Evolutionary conservation across 1,284 basidiomycete species (phyloP), one percentile per base, ranked within the genome.

Genomic region (Trametes hirsuta): DNA sequence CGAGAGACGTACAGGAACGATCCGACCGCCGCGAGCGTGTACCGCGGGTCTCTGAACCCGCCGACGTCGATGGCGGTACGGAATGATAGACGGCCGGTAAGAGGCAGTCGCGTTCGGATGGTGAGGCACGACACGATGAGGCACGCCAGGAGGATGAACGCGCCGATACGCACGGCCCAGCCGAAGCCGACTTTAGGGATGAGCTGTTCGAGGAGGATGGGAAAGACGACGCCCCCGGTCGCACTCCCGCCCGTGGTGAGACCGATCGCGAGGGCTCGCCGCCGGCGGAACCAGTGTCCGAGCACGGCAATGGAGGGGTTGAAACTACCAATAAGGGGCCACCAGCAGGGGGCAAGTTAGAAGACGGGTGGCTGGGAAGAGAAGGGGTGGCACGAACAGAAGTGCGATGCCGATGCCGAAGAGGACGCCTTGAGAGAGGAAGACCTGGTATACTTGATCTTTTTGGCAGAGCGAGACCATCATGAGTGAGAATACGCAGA

Each of bases 151-250:
- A 70, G 71, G 21, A 74, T 46, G 57, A 76, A 76, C 12, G 69
- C 75, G 14, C 67, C 53, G 35, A 72, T 66, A n/a, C 76, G 71
- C 24, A 86, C 80, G 0, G 81, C 79, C 87, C 86, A 88, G 6
- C 76, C 80, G 67, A 88, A 90, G 0, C 85, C 87, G 41, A 87
- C 68, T 21, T 58, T 60, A 42, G 75, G 66, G 63, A 88, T 86
- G 14, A 89, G 79, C 30, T 73, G 75, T 65, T 84, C 82, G 18
- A 90, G 76, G 71, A 87, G 75, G 58, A 90, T 81, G 0, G 87
- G 86, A 63, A 84, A 87, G 15, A 88, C 71, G 5, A 88, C 83
- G 6, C 87, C 87, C 30, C 87, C 87, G 81, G 68, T 58, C 41
- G 72, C 71, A 55, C 70, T 69, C 18, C 72, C 72, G 3, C 70